Percentiles rank a stretch among this genome's conserved stretches.
Conservation (phyloP, 1,284 basidiomycete species). For the Trametes pubescens region DNA sequence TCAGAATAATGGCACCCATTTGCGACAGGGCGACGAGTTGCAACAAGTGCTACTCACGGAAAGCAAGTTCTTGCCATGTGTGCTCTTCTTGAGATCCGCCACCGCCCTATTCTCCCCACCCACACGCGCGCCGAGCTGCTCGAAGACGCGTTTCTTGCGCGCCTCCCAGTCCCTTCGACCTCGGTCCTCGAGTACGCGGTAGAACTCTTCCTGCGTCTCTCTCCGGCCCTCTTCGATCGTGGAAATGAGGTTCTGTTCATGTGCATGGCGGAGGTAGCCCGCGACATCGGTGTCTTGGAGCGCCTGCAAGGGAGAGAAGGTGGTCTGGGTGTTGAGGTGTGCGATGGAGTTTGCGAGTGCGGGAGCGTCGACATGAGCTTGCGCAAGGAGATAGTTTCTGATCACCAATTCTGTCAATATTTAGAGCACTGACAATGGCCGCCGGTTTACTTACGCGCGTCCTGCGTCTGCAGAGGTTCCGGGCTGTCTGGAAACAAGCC, state of each 20-base stretch:
- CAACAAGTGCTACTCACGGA: slow-evolving; percentile 50
- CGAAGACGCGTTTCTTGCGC: slow-evolving; percentile 89
- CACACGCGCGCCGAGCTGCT: slow-evolving; percentile 82
- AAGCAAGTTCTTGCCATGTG: slow-evolving; percentile 62
- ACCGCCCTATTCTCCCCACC: slow-evolving; percentile 60
- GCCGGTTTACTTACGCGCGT: slow-evolving; percentile 67
- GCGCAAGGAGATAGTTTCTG: slow-evolving; percentile 87
- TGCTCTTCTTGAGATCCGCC: slow-evolving; percentile 66
- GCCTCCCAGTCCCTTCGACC: slow-evolving; percentile 88
- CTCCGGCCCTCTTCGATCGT: slow-evolving; percentile 91
- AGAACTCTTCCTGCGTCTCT: slow-evolving; percentile 88
- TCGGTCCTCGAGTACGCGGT: slow-evolving; percentile 79
- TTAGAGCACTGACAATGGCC: not conserved
- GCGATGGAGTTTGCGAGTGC: slow-evolving; percentile 83
- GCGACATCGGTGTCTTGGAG: slow-evolving; percentile 92
- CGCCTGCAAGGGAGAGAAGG: slow-evolving; percentile 89
- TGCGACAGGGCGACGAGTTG: too few relatives aligned
- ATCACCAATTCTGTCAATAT: not conserved
- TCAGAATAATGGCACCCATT: too few relatives aligned
- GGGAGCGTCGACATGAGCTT: slow-evolving; percentile 89
- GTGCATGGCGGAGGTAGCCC: slow-evolving; percentile 89
- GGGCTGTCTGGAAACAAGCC: slow-evolving; percentile 77
- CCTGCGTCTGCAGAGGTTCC: slow-evolving; percentile 68
- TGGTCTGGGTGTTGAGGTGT: slow-evolving; percentile 83
- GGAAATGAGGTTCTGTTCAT: slow-evolving; percentile 93